Conservation (phyloP, 2,329 filamentous ascomycete genomes). For the Cordyceps fumosorosea region DNA sequence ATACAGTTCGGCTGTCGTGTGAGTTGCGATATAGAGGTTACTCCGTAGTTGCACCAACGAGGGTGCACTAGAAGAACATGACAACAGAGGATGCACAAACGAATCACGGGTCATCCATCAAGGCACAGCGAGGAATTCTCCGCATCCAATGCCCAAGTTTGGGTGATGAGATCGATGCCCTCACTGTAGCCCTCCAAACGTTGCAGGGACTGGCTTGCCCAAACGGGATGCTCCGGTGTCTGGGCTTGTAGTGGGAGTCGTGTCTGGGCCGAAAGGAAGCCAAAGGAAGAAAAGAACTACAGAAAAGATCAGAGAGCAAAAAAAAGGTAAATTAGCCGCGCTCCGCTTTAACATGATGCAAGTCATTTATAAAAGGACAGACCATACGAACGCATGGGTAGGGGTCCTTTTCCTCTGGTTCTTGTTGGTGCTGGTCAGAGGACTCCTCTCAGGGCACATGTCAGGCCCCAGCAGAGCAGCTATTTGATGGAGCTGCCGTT, state of each 20-base stretch:
- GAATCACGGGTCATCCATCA: background rate
- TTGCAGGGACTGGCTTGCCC: background rate
- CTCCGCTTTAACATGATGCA: background rate
- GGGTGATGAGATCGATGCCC: background rate
- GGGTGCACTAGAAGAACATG: background rate
- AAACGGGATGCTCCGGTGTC: background rate
- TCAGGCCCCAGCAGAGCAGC: background rate
- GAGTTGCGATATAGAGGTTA: background rate
- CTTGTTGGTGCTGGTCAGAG: background rate
- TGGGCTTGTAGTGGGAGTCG: background rate
- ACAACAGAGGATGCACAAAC: background rate
- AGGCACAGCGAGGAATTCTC: background rate
- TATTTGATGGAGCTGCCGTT: background rate
- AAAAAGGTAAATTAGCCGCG: background rate
- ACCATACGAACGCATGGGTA: conserved; percentile 2
- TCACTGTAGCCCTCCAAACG: background rate
- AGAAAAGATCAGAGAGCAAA: background rate
- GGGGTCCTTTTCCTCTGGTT: background rate
- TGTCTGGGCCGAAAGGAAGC: background rate
- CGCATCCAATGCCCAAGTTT: background rate
- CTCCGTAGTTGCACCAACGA: background rate
- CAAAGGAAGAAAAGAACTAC: background rate
- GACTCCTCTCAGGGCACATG: background rate
- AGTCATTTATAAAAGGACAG: background rate
- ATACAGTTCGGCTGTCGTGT: background rate